Evolutionary conservation across 306 rosid genomes (phyloP), one percentile per base, ranked within the genome.

Genomic region (Senna siamea): DNA sequence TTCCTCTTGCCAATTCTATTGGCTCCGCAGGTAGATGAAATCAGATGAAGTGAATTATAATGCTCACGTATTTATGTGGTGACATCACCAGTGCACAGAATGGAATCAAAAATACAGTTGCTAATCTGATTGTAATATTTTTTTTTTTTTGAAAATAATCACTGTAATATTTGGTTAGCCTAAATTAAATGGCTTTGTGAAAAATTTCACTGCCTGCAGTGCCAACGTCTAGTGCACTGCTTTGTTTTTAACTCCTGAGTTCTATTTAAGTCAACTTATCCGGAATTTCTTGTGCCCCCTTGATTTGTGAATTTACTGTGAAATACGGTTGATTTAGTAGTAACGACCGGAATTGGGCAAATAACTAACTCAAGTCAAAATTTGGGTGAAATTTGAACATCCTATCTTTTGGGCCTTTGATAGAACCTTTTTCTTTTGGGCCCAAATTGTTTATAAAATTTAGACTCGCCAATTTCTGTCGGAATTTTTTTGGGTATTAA

Each of bases 71-170:
- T 75, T 77, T 76, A 55, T 78, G 90, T 83, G 74, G 75, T 80
- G 83, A 71, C 78, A 76, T 59, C 74, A 67, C 58, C 46, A 68
- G 81, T 81, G 91, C 88, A 85, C 85, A 78, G 81, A 40, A 80
- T 82, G 82, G 80, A 80, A 85, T 69, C 81, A 52, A 74, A 72
- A 56, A 48, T 58, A 71, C 87, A 81, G 79, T 85, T 80, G 71
- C 88, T 85, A 91, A 85, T 93, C 83, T 86, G 87, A 83, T 89
- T 91, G 96, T 89, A 88, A 74, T 89, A 51, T 79, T 89, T 75
- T 79, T 76, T 82, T 79, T 76, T 79, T 73, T 65, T 75, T 68
- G 63, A 58, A 73, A 86, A 86, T 81, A 78, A 73, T 88, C 71
- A 76, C 86, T 87, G 95, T 91, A 85, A 81, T 89, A 85, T 89